These are phyloP conservation scores for Phymatotrichopsis omnivora DNA, from an alignment of 2,329 filamentous ascomycete genomes.

Conservation along the genomic window DNA sequence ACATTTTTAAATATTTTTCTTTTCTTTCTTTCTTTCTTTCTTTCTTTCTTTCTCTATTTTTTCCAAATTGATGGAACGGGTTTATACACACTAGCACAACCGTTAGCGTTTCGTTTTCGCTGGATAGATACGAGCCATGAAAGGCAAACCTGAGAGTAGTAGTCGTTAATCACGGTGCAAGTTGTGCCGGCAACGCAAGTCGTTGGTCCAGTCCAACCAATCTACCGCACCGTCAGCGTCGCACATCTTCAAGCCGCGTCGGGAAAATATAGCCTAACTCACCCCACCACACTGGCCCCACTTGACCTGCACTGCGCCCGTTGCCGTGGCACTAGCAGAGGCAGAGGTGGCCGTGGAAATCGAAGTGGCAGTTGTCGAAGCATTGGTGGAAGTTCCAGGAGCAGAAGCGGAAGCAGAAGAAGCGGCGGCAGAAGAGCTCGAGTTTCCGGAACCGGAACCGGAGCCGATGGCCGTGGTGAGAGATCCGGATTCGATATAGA, in stretches of 20 bases:
- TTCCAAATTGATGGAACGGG: too few relatives aligned
- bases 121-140: too few relatives aligned
- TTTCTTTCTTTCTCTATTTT: too few relatives aligned
- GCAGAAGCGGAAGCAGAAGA: conserved; percentile 2
- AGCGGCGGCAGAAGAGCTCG: neutral
- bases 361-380: neutral
- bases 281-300: conserved; percentile 32
- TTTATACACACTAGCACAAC: too few relatives aligned
- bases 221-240: conserved; percentile 9
- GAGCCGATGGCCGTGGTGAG: conserved; percentile 36
- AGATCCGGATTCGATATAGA: conserved; percentile 55
- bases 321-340: conserved; percentile 2
- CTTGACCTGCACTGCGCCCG: conserved; percentile 13
- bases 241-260: neutral
- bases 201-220: conserved; percentile 35
- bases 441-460: conserved; percentile 5
- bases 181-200: conserved; percentile 38
- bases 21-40: too few relatives aligned
- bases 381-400: neutral
- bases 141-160: conserved; percentile 38
- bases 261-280: conserved; percentile 15
- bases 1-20: too few relatives aligned
- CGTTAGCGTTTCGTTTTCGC: too few relatives aligned
- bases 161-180: conserved; percentile 37
- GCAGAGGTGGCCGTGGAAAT: neutral